phyloP scores from a whole-genome alignment of 2,329 filamentous ascomycete species.

The Colletotrichum sansevieriae region DNA sequence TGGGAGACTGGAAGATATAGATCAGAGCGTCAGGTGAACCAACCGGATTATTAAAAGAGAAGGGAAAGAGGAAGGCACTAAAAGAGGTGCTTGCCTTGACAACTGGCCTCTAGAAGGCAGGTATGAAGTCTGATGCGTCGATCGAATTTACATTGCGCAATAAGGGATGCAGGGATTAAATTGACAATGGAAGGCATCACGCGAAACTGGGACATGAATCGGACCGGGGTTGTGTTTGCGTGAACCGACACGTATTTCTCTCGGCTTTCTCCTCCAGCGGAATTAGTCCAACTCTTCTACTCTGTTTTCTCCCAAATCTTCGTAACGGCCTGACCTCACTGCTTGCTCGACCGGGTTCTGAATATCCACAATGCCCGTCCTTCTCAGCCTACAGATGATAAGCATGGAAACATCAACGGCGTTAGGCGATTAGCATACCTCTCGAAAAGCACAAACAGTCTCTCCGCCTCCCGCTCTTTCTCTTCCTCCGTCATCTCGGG shows the following conservation, averaged over 20 bases:
- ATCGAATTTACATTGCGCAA: too few species aligned
- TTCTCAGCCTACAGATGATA: slow-evolving; percentile 65
- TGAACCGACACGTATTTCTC: not conserved
- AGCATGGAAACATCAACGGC: slow-evolving; percentile 5
- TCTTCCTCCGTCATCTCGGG: slow-evolving; percentile 91
- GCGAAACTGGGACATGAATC: too few species aligned
- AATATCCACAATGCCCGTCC: slow-evolving; percentile 81
- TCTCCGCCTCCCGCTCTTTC: slow-evolving; percentile 91
- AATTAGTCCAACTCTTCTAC: slow-evolving; percentile 56
- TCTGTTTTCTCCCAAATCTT: slow-evolving; percentile 73
- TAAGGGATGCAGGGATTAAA: too few species aligned
- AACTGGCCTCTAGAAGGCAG: too few species aligned
- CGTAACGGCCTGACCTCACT: slow-evolving; percentile 75
- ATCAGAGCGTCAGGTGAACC: too few species aligned
- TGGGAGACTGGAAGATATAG: too few species aligned
- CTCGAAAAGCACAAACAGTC: slow-evolving; percentile 91
- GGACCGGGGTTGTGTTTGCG: too few species aligned
- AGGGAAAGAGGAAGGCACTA: too few species aligned
- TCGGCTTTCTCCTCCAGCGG: not conserved
- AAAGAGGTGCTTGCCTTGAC: too few species aligned
- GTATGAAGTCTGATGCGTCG: too few species aligned
- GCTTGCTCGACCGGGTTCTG: slow-evolving; percentile 84
- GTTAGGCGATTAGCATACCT: slow-evolving; percentile 63
- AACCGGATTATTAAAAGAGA: too few species aligned
- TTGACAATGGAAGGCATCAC: too few species aligned